phyloP scores from a whole-genome alignment of 1,284 basidiomycete species.

The Coniophora puteana region DNA sequence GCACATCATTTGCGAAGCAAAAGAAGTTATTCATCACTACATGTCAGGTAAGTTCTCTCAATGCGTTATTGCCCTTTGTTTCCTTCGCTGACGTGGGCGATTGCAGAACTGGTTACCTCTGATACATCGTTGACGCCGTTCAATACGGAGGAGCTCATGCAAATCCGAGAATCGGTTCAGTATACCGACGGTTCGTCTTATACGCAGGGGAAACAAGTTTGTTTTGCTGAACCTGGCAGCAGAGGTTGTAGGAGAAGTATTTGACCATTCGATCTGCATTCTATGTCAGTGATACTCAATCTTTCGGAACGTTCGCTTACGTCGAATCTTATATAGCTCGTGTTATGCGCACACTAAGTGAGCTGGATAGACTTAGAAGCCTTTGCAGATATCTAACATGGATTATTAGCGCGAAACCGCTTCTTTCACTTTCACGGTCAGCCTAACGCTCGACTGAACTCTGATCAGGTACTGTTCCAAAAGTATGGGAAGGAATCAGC shows the following conservation, averaged over 20 bases:
- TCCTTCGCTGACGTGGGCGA: background rate
- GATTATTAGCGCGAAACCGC: slow-evolving; percentile 25
- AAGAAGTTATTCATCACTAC: slow-evolving; percentile 9
- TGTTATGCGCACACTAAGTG: slow-evolving; percentile 11
- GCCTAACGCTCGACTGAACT: slow-evolving; percentile 39
- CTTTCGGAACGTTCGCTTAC: background rate
- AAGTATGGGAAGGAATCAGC: slow-evolving; percentile 19
- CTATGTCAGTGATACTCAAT: slow-evolving; percentile 4
- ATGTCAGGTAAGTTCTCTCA: slow-evolving; percentile 15
- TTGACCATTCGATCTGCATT: slow-evolving; percentile 9
- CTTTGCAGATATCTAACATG: background rate
- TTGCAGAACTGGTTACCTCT: slow-evolving; percentile 24
- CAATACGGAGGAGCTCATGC: slow-evolving; percentile 7
- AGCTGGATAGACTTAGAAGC: background rate
- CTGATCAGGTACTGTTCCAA: slow-evolving; percentile 36
- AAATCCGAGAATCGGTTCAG: slow-evolving; percentile 10
- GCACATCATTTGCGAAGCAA: slow-evolving; percentile 6
- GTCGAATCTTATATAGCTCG: slow-evolving; percentile 5
- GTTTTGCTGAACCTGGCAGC: background rate
- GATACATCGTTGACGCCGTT: slow-evolving; percentile 34
- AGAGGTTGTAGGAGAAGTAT: slow-evolving; percentile 4
- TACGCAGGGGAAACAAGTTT: background rate
- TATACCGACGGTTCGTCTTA: slow-evolving; percentile 4
- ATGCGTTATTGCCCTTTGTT: background rate
- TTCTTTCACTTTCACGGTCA: slow-evolving; percentile 48